Evolutionary conservation across 2,329 filamentous ascomycete species (phyloP), one percentile per base, ranked within the genome.

Genomic region (Colletotrichum musicola): DNA sequence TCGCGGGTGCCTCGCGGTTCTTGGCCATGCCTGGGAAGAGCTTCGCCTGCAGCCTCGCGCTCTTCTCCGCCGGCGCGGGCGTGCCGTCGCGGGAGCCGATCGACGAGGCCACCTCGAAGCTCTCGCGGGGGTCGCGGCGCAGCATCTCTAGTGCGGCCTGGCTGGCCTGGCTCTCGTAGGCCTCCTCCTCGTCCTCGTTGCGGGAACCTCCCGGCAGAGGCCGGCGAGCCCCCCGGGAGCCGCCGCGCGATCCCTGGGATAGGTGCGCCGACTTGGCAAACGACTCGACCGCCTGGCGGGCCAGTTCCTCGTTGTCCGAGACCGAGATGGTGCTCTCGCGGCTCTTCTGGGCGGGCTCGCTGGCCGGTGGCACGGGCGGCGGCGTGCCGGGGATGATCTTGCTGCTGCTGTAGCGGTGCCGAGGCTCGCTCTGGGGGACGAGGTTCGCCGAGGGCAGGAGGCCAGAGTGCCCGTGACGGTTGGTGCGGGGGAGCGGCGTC

Each of bases 261-360:
- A 79, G 74, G 62, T 77, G 78, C 4, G 72, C 20, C 13, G 79
- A 80, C 16, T 80, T 90, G 59, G 85, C 87, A 12, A 88, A 85
- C 0, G 83, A 85, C 70, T 86, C 81, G 14, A 89, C 74, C 0
- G 86, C 86, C 67, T 87, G 84, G 4, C 86, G 82, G 1, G 85
- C 85, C 25, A 89, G 80, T 73, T 89, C 86, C 73, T 85, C 88
- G 58, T 86, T 87, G 51, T 87, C 86, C 50, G 86, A 86, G 20
- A 88, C 91, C 1, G 93, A 96, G 56, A 96, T 94, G 1, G 93
- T 97, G 81, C 93, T 95, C 78, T 97, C 94, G 68, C 93, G 89
- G 78, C 93, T 94, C 78, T 90, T 89, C 60, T 88, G 88, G 44
- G 88, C 85, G 56, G 82, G 82, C 20, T 83, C 81, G 30, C 30